These are phyloP conservation scores for Adansonia madagascariensis DNA, from an alignment of 441 rosid genomes.

Conservation along the genomic window DNA sequence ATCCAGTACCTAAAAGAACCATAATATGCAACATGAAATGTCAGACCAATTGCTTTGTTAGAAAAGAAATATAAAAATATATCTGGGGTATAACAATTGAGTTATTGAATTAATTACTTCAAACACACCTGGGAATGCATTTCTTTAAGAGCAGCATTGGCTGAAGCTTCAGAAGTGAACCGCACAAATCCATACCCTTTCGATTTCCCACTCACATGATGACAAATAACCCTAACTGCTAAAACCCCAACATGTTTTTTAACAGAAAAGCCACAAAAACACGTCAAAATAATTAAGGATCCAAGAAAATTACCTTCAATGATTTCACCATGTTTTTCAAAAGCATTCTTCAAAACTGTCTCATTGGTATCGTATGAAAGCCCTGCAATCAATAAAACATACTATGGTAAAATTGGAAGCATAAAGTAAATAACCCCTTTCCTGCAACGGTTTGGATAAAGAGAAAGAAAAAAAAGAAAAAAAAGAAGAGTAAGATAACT, in stretches of 20 bases:
- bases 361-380: conserved; percentile 71
- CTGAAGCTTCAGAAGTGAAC: conserved; percentile 55
- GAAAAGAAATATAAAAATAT: neutral
- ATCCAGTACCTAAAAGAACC: conserved; percentile 49
- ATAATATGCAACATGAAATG: conserved; percentile 8
- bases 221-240: conserved; percentile 65
- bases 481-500: neutral
- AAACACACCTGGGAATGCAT: conserved; percentile 57
- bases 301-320: conserved; percentile 40
- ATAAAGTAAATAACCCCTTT: neutral
- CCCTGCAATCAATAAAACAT: conserved; percentile 40
- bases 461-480: neutral
- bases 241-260: neutral
- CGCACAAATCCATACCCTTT: conserved; percentile 73
- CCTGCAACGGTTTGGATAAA: neutral
- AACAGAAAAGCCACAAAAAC: neutral
- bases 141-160: conserved; percentile 51
- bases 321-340: conserved; percentile 52
- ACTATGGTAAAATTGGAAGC: neutral
- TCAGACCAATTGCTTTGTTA: conserved; percentile 10
- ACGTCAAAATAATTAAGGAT: neutral
- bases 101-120: neutral
- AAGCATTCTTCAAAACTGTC: conserved; percentile 54
- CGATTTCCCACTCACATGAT: conserved; percentile 65
- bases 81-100: neutral